phyloP scores from a whole-genome alignment of 1,284 basidiomycete species.

The Boletus holoroseus region DNA sequence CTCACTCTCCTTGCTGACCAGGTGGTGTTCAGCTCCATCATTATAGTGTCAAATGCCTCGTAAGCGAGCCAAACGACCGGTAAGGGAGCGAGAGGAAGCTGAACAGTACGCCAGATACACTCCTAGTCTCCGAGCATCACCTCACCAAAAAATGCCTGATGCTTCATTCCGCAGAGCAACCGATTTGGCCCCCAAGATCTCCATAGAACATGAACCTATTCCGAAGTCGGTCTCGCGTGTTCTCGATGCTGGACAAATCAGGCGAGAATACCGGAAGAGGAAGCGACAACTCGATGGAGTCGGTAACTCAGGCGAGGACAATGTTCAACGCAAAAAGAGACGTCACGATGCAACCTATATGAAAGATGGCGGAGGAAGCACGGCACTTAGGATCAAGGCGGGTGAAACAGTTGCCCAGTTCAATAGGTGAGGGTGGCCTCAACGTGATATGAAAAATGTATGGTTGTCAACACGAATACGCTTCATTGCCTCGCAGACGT shows the following conservation, averaged over 20 bases:
- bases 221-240: conserved; percentile 63
- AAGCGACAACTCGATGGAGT: conserved; percentile 41
- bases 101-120: conserved; percentile 35
- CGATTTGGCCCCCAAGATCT: conserved; percentile 43
- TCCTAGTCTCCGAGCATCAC: background rate
- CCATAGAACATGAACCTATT: conserved; percentile 48
- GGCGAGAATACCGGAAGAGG: conserved; percentile 49
- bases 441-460: conserved; percentile 6
- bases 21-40: conserved; percentile 9
- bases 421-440: conserved; percentile 48
- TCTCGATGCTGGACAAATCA: conserved; percentile 54
- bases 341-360: conserved; percentile 24
- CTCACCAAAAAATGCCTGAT: conserved; percentile 1
- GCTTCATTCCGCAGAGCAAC: conserved; percentile 37
- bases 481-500: conserved; percentile 40
- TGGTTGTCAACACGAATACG: conserved; percentile 7
- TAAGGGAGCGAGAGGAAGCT: conserved; percentile 39
- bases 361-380: conserved; percentile 20
- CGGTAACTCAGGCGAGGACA: conserved; percentile 28
- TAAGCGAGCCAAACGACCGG: conserved; percentile 53
- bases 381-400: conserved; percentile 48
- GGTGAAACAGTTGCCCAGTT: conserved; percentile 71
- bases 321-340: conserved; percentile 37
- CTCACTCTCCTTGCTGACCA: background rate
- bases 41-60: conserved; percentile 50